Base-by-base conservation (phyloP, 441 rosid species). In the Pelargonium myrrhifolium region DNA sequence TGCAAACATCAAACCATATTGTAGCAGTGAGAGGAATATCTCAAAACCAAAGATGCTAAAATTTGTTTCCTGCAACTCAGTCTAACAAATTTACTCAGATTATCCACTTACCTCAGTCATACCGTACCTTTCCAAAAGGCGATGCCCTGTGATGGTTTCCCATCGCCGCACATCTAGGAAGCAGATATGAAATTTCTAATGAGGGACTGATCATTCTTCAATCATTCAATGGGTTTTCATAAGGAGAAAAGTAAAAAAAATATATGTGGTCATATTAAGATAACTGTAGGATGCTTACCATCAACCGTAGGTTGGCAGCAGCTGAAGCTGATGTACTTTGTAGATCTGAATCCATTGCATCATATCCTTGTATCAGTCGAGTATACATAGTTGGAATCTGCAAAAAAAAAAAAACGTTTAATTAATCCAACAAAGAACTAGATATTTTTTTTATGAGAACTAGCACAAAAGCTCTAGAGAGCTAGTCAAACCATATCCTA, bases 351-450 rank as follows among this genome's bases (percentile, higher is more conserved):
- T 88, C 97, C 98, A 94, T 89, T 77, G 88, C 83, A 76, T 88
- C 92, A 76, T 92, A 92, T 47, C 97, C 99, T 94, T 94, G 98
- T 83, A 94, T 94, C 76, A 94, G 76, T 64, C 97, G 85, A 49
- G 89, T 81, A 73, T 94, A 92, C 91, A 94, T 94, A 53, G 98
- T 92, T 58, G 99, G 98, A 68, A 94, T 97, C 99, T 94, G 71
- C 20, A 61, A 31, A 66, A 65, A 51, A 71, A 64, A 9, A 64
- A 74, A 61, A 68, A 58, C 55, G 26, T 45, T 42, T n/a, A 61
- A 70, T 0, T 20, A n/a, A 40, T 56, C 62, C 11, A 28, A 24
- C 8, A 2, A 60, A 53, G 18, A 53, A 17, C 60, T 18, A 4
- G 17, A 53, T 24, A 24, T 0, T 10, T 17, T 39, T 60, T 60